Base-by-base conservation (phyloP, 805 yeast species). In the Pachysolen tannophilus region DNA sequence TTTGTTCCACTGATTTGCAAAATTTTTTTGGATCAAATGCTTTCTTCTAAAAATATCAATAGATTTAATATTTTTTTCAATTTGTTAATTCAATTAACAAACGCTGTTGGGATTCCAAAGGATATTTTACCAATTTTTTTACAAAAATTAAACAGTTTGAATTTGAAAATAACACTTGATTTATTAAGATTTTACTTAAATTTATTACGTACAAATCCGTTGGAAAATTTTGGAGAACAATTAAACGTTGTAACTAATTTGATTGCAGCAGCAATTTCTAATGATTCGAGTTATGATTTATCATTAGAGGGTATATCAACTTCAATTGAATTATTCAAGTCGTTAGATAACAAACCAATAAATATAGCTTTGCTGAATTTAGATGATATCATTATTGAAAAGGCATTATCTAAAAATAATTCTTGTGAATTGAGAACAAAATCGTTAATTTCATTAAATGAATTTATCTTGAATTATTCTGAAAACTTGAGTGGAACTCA, bases 101-200 rank as follows among this genome's bases (percentile, higher is more conserved):
- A 37, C 18, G 52, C 55, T 2, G 41, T 48, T 8, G n/a, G 17
- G 25, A 29, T 11, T 35, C 37, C 17, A 49, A 49, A 48, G 28
- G 47, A 20, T 16, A 25, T 28, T n/a, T n/a, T 35, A 20, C 42
- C 46, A 13, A 5, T 4, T 2, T 34, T 45, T 17, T 32, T 56
- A 11, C 25, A 35, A 4, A 42, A 41, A 28, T 36, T 55, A 2
- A 32, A 42, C 16, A 35, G 35, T 9, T 11, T 50, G 20, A 43
- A 52, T 10, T 20, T 24, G 48, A 52, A 10, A 30, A 38, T 11
- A 26, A 44, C 11, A 45, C 49, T 35, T 40, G 67, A 60, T 14
- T 40, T 57, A 17, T 39, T 61, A 31, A 61, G 47, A 35, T 60
- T 66, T 33, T 65, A 63, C 36, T 48, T 60, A 3, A 45, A 58